Base-by-base conservation (phyloP, 257 asterid species). In the Solanum sejunctum region DNA sequence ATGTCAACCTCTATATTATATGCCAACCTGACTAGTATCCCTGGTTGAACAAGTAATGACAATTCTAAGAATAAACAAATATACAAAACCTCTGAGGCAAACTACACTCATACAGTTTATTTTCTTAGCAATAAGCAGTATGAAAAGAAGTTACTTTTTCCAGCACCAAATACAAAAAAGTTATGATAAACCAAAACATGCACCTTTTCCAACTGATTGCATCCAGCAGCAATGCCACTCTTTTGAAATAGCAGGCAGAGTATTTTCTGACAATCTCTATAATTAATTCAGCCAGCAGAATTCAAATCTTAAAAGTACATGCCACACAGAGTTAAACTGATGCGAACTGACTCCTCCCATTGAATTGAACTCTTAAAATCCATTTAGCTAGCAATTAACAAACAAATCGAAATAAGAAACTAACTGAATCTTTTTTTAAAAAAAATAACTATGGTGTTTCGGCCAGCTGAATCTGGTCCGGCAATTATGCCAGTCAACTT, bases 21-120 rank as follows among this genome's bases (percentile, higher is more conserved):
- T 75, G 87, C 56, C 73, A 83, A 57, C 84, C 79, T 88, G 86
- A 85, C 84, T 75, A 83, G 17, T 83, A 85, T 21, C 90, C 85
- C 86, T 89, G 88, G 83, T 84, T 78, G 51, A 84, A 84, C 73
- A 83, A 52, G 10, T 83, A 58, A 85, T 9, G 43, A 84, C 52
- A 49, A 26, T 49, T 15, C 63, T 51, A 51, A 51, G 82, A 77
- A 51, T 16, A 77, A 23, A 51, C 23, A 77, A 51, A 23, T 10
- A 8, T 23, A 51, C 82, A 51, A 77, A 71, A 51, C 82, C 47
- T 51, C 63, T 10, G 5, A 49, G 41, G 39, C 39, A 75, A 13
- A 21, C 60, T 75, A 75, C 60, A 51, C 16, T 3, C 45, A 51
- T 26, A 5, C 63, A 23, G 47, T 51, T 77, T 77, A 51, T 8